These are phyloP conservation scores for Inga leiocalycina DNA, from an alignment of 306 rosid species.

Conservation along the genomic window DNA sequence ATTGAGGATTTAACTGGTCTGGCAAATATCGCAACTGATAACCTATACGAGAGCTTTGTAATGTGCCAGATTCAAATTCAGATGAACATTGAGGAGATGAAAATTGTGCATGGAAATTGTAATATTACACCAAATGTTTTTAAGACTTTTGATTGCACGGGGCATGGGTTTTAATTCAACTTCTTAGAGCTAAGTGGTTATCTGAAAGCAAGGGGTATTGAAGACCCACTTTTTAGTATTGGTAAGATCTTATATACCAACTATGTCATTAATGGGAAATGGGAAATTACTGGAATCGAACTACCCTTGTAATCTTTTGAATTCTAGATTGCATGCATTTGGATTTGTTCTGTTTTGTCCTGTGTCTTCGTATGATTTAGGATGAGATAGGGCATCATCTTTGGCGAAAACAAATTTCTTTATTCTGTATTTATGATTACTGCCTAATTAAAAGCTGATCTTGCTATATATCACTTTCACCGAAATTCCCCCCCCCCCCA, in stretches of 20 bases:
- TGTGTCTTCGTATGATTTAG: too few relatives aligned
- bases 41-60: neutral
- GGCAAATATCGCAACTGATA: neutral
- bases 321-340: too few relatives aligned
- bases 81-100: neutral
- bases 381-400: too few relatives aligned
- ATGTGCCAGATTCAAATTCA: neutral
- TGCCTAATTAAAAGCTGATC: too few relatives aligned
- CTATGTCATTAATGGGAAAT: neutral
- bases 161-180: neutral
- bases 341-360: too few relatives aligned
- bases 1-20: neutral
- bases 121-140: neutral
- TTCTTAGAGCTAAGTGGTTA: too few relatives aligned
- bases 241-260: neutral
- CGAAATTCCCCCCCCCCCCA: too few relatives aligned
- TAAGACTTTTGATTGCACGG: conserved; percentile 1
- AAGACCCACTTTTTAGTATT: conserved; percentile 14
- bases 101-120: neutral
- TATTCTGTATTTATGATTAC: too few relatives aligned
- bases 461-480: too few relatives aligned
- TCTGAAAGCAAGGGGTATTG: neutral
- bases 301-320: too few relatives aligned
- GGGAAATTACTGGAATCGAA: neutral
- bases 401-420: too few relatives aligned